Conservation (phyloP, 768 basidiomycete genomes). For the Mrakia blollopis region DNA sequence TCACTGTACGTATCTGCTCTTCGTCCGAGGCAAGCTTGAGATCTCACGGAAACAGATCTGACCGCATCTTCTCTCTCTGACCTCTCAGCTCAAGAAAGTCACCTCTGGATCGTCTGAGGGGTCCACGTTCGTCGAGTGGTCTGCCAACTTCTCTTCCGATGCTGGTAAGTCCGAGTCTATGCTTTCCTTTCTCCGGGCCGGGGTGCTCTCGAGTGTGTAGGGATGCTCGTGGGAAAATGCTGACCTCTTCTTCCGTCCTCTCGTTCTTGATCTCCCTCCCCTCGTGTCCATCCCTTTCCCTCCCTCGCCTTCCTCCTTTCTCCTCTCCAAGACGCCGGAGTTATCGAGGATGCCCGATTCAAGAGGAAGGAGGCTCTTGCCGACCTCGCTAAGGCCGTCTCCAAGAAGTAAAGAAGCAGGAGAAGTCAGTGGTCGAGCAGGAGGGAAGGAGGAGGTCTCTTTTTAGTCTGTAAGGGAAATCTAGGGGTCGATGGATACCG, state of each 20-base stretch:
- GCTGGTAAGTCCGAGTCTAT: conserved; percentile 28
- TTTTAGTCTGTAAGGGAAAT: too few relatives aligned
- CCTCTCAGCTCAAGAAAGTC: conserved; percentile 20
- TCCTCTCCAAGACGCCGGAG: conserved; percentile 23
- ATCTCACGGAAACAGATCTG: not conserved
- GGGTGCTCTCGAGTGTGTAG: too few relatives aligned
- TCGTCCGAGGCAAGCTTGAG: not conserved
- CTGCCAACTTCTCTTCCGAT: conserved; percentile 38
- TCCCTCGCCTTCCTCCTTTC: not conserved
- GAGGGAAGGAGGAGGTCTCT: too few relatives aligned
- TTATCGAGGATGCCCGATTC: conserved; percentile 40
- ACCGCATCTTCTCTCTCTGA: not conserved
- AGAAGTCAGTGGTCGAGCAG: too few relatives aligned
- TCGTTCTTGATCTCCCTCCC: not conserved
- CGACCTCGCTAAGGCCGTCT: conserved; percentile 40
- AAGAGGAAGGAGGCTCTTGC: conserved; percentile 42
- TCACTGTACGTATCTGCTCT: conserved; percentile 32
- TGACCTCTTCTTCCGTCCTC: too few relatives aligned
- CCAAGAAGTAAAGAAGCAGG: conserved; percentile 23
- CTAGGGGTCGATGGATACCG: too few relatives aligned
- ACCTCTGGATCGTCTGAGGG: conserved; percentile 37
- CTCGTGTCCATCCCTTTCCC: not conserved
- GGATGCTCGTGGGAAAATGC: too few relatives aligned
- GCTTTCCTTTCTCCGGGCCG: not conserved
- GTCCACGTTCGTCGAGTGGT: conserved; percentile 39